Base-by-base conservation (phyloP, 2,329 filamentous ascomycete genomes). In the Paracorniculantispora psalliotae region DNA sequence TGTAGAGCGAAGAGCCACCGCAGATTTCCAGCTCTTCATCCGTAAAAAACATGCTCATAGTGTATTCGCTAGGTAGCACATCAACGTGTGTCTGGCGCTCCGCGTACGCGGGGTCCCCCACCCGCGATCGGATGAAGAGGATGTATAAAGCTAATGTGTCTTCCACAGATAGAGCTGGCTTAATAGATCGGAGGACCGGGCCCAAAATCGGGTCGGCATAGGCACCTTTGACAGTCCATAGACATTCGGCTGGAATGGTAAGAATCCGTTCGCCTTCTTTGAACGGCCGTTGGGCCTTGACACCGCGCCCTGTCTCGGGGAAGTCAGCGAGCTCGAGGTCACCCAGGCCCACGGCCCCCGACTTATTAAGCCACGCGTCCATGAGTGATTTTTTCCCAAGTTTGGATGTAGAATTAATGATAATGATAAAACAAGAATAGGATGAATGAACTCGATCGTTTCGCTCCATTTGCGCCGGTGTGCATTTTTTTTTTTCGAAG, bases 31-130 rank as follows among this genome's bases (percentile, higher is more conserved):
- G 61, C 62, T 73, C 68, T 26, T 71, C 67, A 12, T 72, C 63
- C 8, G 63, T 63, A 62, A 73, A 72, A 61, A 71, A 72, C 60
- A 73, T 70, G 62, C 69, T 72, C 61, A 67, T 66, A 57, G 67
- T 68, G 66, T 73, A 72, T 59, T 62, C 69, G 48, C 61, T 58
- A 60, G 70, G 69, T 47, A 73, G 59, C 59, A 63, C 66, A 35
- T 65, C 66, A 47, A 72, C 61, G 65, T 73, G 70, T 25, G 4
- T 30, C 4, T 19, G 46, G 2, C 3, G 26, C 6, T 66, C 68
- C 63, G 70, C 64, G 61, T 72, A 72, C 62, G 67, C 67, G 52
- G 66, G 67, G 61, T 68, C 65, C 2, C 21, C 21, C n/a, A 25
- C 2, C 50, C 69, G 68, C 62, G 69, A 71, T 61, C 65, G 65